Percentiles rank a stretch among this genome's conserved stretches.
phyloP scores from a whole-genome alignment of 2,329 filamentous ascomycete species.

The Zymoseptoria pseudotritici region DNA sequence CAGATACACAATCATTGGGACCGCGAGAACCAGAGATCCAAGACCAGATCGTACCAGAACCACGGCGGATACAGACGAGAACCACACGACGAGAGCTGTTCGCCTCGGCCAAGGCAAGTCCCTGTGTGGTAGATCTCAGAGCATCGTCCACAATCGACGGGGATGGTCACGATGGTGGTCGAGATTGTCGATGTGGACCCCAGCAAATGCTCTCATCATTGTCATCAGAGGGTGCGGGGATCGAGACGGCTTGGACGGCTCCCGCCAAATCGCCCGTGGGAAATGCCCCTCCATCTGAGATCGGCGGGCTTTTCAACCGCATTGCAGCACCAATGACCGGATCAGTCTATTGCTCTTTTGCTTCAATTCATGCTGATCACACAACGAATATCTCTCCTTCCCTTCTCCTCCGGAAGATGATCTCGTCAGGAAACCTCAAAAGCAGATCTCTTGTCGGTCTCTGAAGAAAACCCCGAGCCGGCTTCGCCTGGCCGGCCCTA shows the following conservation, averaged over 20 bases:
- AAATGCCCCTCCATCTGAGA: no score
- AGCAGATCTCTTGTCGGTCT: no score
- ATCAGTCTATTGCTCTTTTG: background rate
- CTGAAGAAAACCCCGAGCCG: no score
- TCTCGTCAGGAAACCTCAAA: no score
- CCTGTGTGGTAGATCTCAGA: background rate
- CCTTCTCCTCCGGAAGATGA: no score
- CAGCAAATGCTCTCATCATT: background rate
- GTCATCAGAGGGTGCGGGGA: background rate
- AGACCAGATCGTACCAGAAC: no score
- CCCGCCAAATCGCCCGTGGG: background rate
- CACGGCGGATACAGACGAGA: no score
- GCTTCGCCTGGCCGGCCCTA: no score
- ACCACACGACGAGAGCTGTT: background rate
- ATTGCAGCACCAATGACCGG: background rate
- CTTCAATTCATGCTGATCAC: background rate
- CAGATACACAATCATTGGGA: no score
- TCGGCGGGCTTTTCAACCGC: no score
- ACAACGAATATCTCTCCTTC: background rate
- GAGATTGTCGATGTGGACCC: background rate
- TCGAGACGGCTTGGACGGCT: background rate
- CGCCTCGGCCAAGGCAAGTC: background rate
- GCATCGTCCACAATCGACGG: background rate
- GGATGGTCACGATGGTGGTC: background rate
- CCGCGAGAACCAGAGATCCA: no score